Percentiles rank a stretch among this genome's conserved stretches.
Evolutionary conservation across 192 early-diverging fungal genomes (phyloP).

Genomic region (Umbelopsis sp.): DNA sequence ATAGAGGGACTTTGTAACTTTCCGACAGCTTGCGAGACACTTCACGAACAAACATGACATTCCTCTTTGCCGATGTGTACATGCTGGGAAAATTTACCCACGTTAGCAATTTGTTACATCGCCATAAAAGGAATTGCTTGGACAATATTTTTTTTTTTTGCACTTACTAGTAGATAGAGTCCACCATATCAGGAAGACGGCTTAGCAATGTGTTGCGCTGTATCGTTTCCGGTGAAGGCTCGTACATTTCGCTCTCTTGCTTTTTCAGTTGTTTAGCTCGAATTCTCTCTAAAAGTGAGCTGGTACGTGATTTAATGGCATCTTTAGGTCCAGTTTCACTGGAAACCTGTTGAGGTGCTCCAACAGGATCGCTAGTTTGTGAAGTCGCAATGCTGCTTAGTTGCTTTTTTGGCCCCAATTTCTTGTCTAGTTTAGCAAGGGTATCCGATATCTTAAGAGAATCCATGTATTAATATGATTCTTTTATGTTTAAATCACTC

Average conservation of each 20-base stretch:
- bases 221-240: not conserved
- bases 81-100: not conserved
- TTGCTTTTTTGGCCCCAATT: not conserved
- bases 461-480: not conserved
- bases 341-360: not conserved
- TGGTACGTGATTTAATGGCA: constrained; percentile 9
- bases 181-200: constrained; percentile 22
- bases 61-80: constrained; percentile 15
- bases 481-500: not conserved
- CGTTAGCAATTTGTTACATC: not conserved
- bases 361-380: not conserved
- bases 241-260: constrained; percentile 16
- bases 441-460: constrained; percentile 1
- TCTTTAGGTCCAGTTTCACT: not conserved
- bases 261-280: constrained; percentile 23
- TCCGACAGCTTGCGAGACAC: constrained; percentile 4
- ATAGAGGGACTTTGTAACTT: constrained; percentile 22
- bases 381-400: not conserved
- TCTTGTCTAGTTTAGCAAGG: constrained; percentile 13
- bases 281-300: constrained; percentile 6
- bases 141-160: not conserved
- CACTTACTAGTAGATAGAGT: constrained; percentile 22
- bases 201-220: constrained; percentile 13
- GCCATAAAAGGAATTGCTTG: not conserved
- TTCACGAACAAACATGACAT: constrained; percentile 23